Evolutionary conservation across 2,329 filamentous ascomycete species (phyloP), one percentile per base, ranked within the genome.

Genomic region (Cladorrhinum sp.): DNA sequence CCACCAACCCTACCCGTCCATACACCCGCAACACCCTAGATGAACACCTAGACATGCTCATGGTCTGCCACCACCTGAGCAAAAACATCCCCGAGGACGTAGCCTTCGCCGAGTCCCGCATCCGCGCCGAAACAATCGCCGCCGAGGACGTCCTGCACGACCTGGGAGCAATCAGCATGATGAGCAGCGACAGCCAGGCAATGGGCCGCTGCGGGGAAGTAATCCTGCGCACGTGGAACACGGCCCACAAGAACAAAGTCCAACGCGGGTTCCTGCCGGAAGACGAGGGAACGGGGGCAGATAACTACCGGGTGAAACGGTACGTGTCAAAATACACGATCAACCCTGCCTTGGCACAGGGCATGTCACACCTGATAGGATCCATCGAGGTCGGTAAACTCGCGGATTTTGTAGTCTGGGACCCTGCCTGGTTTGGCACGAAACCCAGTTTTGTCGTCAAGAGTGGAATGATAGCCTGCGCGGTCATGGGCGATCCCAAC

Each of bases 131-230:
- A 78, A 98, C 93, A 36, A 98, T 98, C 71, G 93, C 93, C 0
- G 93, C 93, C 23, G 93, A 98, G 79, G 93, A 98, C 73, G 92
- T 98, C 1, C 85, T 98, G 18, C 93, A 98, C 73, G 93, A 98
- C 69, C 81, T 96, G 1, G 93, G 93, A 59, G 93, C 93, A 65
- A 97, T 98, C 75, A 92, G 88, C 74, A 98, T 98, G 93, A 96
- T 98, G 91, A 92, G 87, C 62, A 93, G 89, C 0, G 93, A 98
- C 77, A 93, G 90, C 0, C 93, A 98, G 76, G 93, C 93, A 69
- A 98, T 98, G 93, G 93, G 93, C 59, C 89, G 93, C 55, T 96
- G 92, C 72, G 93, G 93, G 65, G 93, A 98, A 78, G 93, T 98
- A 57, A 86, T 98, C 62, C 80, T 96, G 23, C 85, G 93, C 12